These are phyloP conservation scores for Rhizophagus sp. DNA, from an alignment of 192 early-diverging fungal genomes.

Conservation along the genomic window DNA sequence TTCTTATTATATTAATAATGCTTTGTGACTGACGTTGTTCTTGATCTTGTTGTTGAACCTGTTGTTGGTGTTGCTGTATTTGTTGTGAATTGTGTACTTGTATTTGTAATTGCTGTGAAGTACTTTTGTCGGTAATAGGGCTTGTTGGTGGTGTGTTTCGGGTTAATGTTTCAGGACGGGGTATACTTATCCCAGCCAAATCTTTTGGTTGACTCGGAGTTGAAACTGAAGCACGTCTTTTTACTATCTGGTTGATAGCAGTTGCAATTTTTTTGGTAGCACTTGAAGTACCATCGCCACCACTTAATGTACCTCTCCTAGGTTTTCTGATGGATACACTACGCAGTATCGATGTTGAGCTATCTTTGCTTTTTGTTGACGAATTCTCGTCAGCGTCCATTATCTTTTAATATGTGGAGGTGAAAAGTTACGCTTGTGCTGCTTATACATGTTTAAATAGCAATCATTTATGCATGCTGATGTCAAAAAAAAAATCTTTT, in stretches of 20 bases:
- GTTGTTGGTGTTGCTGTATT: neutral
- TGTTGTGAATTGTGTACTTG: neutral
- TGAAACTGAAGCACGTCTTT: constrained; percentile 24
- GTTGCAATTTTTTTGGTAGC: neutral
- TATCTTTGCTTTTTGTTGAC: neutral
- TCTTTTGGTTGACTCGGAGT: neutral
- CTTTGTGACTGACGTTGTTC: neutral
- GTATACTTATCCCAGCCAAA: neutral
- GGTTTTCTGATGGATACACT: constrained; percentile 8
- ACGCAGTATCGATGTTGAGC: constrained; percentile 3
- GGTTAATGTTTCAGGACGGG: neutral
- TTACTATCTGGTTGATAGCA: constrained; percentile 18
- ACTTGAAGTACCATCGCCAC: neutral
- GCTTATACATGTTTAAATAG: neutral
- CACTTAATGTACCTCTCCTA: constrained; percentile 12
- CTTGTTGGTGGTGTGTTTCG: neutral
- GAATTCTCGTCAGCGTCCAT: neutral
- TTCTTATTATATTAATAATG: neutral
- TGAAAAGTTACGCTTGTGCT: neutral
- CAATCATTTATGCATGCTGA: neutral
- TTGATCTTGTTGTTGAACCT: neutral
- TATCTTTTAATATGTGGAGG: neutral
- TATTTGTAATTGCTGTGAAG: neutral
- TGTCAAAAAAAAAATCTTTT: neutral
- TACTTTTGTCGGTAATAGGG: neutral